Conservation (phyloP, 2,329 filamentous ascomycete species). For the Trichoderma aggressivum region DNA sequence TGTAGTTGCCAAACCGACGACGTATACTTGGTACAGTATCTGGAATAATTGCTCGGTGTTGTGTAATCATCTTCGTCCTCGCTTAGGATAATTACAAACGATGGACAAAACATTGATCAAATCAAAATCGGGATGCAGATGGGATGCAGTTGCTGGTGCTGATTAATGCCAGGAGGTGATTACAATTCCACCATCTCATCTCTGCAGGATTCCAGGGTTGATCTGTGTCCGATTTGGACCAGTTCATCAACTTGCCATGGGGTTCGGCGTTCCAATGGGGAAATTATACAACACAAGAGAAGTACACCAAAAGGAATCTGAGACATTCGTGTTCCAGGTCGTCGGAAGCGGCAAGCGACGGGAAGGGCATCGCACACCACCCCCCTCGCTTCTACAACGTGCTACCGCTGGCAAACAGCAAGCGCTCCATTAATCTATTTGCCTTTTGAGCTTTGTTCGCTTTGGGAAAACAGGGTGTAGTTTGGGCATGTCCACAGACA, state of each 20-base stretch:
- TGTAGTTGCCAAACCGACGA: background rate
- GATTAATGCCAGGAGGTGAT: background rate
- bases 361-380: background rate
- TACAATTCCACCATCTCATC: background rate
- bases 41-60: background rate
- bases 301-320: background rate
- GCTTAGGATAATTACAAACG: background rate
- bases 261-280: background rate
- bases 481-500: background rate
- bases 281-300: background rate
- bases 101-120: background rate
- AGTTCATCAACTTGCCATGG: background rate
- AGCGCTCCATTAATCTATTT: background rate
- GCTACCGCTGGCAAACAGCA: background rate
- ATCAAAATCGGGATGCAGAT: background rate
- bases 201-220: background rate
- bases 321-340: constrained; percentile 12
- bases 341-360: constrained; percentile 1
- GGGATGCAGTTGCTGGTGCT: background rate
- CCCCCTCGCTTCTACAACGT: background rate
- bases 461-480: background rate
- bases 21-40: background rate
- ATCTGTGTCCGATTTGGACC: background rate
- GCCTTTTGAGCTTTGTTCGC: background rate
- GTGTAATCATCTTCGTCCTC: background rate